Evolutionary conservation across 371 early-diverging fungal species (phyloP), one percentile per base, ranked within the genome.

Genomic region (Mortierella sp.): DNA sequence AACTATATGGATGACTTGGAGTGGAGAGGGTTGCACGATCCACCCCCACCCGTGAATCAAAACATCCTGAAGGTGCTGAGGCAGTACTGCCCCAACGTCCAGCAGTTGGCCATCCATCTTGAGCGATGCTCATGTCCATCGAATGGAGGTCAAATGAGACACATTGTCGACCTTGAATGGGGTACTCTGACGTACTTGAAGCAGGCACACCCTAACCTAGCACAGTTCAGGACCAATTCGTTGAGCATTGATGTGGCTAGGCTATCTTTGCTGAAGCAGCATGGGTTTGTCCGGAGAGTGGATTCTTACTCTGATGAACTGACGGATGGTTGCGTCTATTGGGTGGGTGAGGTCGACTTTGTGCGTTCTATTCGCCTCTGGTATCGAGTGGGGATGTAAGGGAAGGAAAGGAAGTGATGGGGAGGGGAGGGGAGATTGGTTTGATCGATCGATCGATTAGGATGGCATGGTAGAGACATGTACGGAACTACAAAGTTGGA

Each of bases 311-410:
- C 50, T 2, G 7, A 18, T 16, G 28, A 28, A 26, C 23, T n/a
- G 8, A 18, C n/a, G 28, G 64, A 26, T n/a, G 57, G 49, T 2
- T 64, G 64, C 23, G 34, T 49, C 34, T 64, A 30, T 31, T 41
- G 38, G 26, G 39, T 64, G 19, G 64, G 52, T 27, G 54, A 64
- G 41, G 42, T 30, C 0, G 56, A 49, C 3, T 64, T 48, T 28
- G 13, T 54, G 56, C 52, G 31, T 16, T 26, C 56, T 19, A 14
- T 28, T 1, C 26, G 42, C 10, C 34, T 4, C 34, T 34, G 19
- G 19, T 4, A 10, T 21, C 34, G 24, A 24, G 6, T 26, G 49
- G 8, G 49, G 19, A 49, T 23, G 10, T 34, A 10, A 34, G 7
- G 10, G 34, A 34, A 4, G 10, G 7, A 34, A 34, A n/a, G n/a